phyloP scores from a whole-genome alignment of 768 basidiomycete species.

The Galerina sulciceps region DNA sequence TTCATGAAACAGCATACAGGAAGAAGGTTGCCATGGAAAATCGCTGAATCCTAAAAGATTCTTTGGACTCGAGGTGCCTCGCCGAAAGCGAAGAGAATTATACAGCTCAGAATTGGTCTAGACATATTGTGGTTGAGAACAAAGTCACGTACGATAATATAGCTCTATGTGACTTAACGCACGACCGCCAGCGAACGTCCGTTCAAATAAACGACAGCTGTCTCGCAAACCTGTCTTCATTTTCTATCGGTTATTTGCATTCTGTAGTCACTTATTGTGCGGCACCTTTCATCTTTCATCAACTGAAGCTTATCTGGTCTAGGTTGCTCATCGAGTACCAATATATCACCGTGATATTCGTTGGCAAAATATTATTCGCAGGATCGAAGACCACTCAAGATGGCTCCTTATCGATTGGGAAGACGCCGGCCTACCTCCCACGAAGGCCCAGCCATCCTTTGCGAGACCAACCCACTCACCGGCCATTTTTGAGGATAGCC shows the following conservation, averaged over 20 bases:
- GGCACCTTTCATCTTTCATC: neutral
- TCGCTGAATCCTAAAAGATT: no score
- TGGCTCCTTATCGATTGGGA: slow-evolving; percentile 37
- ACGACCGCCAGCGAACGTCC: no score
- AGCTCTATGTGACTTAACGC: no score
- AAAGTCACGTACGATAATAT: no score
- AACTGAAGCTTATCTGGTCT: slow-evolving; percentile 6
- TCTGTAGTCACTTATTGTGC: slow-evolving; percentile 20
- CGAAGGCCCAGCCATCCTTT: slow-evolving; percentile 16
- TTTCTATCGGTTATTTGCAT: slow-evolving; percentile 23
- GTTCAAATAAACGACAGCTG: no score
- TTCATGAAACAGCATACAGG: no score
- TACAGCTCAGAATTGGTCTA: no score
- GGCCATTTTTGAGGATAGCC: slow-evolving; percentile 25
- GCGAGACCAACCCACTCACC: slow-evolving; percentile 21
- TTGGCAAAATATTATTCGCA: slow-evolving; percentile 27
- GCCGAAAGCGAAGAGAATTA: no score
- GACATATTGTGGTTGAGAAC: no score
- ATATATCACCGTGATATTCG: slow-evolving; percentile 27
- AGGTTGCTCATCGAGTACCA: slow-evolving; percentile 17
- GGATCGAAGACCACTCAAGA: slow-evolving; percentile 18
- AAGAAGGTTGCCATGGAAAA: no score
- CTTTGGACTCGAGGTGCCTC: no score
- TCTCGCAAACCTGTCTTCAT: no score
- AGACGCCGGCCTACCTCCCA: slow-evolving; percentile 27